These are phyloP conservation scores for Xanthoceras sorbifolium DNA, from an alignment of 345 rosid genomes.

Conservation along the genomic window DNA sequence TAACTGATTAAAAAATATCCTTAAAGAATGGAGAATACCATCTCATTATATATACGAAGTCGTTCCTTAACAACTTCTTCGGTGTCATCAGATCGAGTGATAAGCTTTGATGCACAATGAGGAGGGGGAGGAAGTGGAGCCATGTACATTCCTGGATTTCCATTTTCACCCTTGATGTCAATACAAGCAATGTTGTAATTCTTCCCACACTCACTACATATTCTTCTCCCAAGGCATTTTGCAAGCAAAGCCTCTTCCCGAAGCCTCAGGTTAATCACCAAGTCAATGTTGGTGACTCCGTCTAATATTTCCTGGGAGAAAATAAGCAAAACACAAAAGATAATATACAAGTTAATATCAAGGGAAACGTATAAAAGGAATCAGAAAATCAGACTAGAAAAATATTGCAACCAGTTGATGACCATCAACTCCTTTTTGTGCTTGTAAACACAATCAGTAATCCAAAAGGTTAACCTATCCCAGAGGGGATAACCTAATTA, in stretches of 20 bases:
- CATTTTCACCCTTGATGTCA: conserved; percentile 81
- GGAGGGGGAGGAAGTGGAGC: conserved; percentile 97
- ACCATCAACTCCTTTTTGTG: neutral
- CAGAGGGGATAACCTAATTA: neutral
- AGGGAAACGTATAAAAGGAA: neutral
- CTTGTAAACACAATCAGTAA: neutral
- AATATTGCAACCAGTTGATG: neutral
- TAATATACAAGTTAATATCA: conserved; percentile 4
- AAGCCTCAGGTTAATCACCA: conserved; percentile 87
- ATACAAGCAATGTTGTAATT: conserved; percentile 88
- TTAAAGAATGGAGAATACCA: conserved; percentile 42
- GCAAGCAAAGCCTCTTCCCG: conserved; percentile 85
- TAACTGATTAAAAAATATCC: neutral
- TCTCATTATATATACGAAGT: conserved; percentile 69
- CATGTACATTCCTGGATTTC: conserved; percentile 83
- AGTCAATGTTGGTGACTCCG: conserved; percentile 76
- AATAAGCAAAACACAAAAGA: conserved; percentile 2
- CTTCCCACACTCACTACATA: conserved; percentile 84
- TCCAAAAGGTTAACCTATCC: neutral
- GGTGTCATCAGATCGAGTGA: conserved; percentile 85
- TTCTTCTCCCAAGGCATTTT: conserved; percentile 95
- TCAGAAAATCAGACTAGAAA: neutral
- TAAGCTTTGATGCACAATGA: conserved; percentile 76
- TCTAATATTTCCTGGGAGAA: conserved; percentile 80
- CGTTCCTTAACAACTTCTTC: conserved; percentile 91